Conservation (phyloP, 2,329 filamentous ascomycete species). For the Trichoderma aggressivum region DNA sequence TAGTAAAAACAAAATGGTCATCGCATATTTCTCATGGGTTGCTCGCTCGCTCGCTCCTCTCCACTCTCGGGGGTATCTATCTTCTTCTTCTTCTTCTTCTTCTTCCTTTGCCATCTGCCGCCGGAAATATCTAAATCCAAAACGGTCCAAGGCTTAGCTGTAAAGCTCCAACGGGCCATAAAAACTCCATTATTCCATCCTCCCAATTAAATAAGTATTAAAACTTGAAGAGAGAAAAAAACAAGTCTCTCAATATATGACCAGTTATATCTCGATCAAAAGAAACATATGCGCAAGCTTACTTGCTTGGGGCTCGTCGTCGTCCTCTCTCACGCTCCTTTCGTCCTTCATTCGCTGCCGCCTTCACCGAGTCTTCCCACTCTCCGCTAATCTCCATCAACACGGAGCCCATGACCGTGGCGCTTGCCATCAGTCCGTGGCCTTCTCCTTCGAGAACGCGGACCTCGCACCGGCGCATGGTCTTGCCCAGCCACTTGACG, state of each 20-base stretch:
- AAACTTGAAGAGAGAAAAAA: not conserved
- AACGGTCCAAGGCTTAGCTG: not conserved
- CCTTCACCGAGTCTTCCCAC: slow-evolving; percentile 82
- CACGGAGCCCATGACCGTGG: slow-evolving; percentile 88
- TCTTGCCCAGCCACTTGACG: slow-evolving; percentile 88
- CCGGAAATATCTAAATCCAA: not conserved
- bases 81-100: not conserved
- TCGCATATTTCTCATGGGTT: slow-evolving; percentile 1
- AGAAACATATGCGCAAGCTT: not conserved
- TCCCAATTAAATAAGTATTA: not conserved
- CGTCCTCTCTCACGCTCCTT: slow-evolving; percentile 35
- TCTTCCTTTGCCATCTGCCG: slow-evolving; percentile 2
- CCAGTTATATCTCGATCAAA: not conserved
- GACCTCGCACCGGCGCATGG: slow-evolving; percentile 91
- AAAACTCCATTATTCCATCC: not conserved
- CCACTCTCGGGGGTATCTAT: slow-evolving; percentile 3
- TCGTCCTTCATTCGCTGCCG: slow-evolving; percentile 43
- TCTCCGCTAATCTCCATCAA: slow-evolving; percentile 91
- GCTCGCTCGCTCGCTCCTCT: not conserved
- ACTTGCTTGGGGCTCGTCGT: slow-evolving; percentile 26
- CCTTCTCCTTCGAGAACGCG: slow-evolving; percentile 86
- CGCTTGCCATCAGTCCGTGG: slow-evolving; percentile 93
- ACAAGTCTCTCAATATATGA: not conserved
- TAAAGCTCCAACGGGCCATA: not conserved
- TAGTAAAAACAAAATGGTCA: not conserved